These are phyloP conservation scores for Glycine soja DNA, from an alignment of 306 rosid species.

Conservation along the genomic window DNA sequence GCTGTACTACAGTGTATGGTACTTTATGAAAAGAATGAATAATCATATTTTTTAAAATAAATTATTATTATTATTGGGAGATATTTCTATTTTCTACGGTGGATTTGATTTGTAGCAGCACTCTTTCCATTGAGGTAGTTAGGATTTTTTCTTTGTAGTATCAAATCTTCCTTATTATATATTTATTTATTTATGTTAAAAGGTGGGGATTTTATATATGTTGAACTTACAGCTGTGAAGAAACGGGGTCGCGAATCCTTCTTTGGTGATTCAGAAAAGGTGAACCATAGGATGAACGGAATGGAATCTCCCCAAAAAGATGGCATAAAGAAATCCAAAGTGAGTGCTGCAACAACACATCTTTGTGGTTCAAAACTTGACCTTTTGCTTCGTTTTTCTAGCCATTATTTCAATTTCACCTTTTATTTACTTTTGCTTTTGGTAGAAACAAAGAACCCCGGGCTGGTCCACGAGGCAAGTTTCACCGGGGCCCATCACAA, in stretches of 20 bases:
- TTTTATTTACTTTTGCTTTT: constrained; percentile 34
- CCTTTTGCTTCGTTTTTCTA: background rate
- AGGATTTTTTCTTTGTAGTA: background rate
- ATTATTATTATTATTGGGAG: constrained; percentile 7
- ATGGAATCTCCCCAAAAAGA: constrained; percentile 53
- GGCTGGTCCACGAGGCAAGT: constrained; percentile 46
- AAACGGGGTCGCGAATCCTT: constrained; percentile 70
- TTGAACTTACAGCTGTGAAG: constrained; percentile 68
- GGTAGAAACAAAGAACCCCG: constrained; percentile 57
- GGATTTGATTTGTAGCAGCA: no score
- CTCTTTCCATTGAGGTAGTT: background rate
- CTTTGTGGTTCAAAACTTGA: constrained; percentile 41
- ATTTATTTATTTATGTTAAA: background rate
- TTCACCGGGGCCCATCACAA: constrained; percentile 64
- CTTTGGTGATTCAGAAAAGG: constrained; percentile 65
- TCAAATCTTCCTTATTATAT: background rate
- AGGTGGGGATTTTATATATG: background rate
- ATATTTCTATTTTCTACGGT: constrained; percentile 16
- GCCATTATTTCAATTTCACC: constrained; percentile 28
- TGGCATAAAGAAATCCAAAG: constrained; percentile 60
- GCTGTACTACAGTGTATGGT: background rate
- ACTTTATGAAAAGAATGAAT: constrained; percentile 32
- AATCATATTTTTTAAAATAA: background rate
- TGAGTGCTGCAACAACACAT: constrained; percentile 46
- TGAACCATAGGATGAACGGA: constrained; percentile 53